phyloP scores from a whole-genome alignment of 495 filamentous ascomycete species.

The Aspergillus egyptiacus region DNA sequence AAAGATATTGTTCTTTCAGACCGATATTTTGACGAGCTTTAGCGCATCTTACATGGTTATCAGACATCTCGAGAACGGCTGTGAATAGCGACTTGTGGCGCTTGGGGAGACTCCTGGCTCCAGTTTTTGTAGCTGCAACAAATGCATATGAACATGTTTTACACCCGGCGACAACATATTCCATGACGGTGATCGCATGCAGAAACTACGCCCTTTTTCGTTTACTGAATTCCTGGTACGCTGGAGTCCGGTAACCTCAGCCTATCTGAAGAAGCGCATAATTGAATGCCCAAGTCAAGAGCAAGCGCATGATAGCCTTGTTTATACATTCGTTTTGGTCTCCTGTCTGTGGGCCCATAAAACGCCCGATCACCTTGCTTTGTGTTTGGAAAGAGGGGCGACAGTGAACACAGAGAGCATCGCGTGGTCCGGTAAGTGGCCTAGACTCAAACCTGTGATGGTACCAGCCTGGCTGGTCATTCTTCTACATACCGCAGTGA shows the following conservation, averaged over 20 bases:
- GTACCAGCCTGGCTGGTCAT: not conserved
- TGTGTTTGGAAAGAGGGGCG: not conserved
- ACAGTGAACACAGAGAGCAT: not conserved
- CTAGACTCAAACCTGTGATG: not conserved
- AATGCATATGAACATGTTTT: too few species aligned
- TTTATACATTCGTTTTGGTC: not conserved
- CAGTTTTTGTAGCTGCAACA: too few species aligned
- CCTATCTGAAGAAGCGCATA: not conserved
- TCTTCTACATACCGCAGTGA: not conserved
- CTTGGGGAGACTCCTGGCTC: too few species aligned
- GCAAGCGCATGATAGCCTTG: not conserved
- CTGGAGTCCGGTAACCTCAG: not conserved
- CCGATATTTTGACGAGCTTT: not conserved
- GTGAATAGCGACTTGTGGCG: too few species aligned
- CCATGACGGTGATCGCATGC: too few species aligned
- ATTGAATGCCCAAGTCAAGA: not conserved
- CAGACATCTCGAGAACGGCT: too few species aligned
- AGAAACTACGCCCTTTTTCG: not conserved
- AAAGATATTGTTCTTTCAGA: not conserved
- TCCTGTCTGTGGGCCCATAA: not conserved
- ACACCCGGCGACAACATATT: too few species aligned
- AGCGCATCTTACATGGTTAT: not conserved
- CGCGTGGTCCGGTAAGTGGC: too few species aligned
- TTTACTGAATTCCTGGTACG: too few species aligned
- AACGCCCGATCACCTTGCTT: not conserved